These are phyloP conservation scores for Leucaena leucocephala DNA, from an alignment of 306 rosid genomes.

Conservation along the genomic window DNA sequence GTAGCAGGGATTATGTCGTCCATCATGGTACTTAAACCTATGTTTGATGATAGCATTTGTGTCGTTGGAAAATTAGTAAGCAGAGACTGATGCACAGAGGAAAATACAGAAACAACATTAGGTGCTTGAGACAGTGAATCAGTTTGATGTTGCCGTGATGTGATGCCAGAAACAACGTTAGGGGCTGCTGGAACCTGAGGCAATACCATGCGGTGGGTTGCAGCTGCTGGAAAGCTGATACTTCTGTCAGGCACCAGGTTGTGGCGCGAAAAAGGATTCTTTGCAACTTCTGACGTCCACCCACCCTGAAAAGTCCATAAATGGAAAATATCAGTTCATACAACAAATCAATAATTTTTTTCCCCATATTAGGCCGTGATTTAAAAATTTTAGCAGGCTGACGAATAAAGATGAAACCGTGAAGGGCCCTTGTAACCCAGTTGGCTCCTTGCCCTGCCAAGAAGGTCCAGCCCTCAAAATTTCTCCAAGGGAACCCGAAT, in stretches of 20 bases:
- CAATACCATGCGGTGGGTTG: conserved; percentile 35
- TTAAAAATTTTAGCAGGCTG: conserved; percentile 28
- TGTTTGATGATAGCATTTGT: conserved; percentile 47
- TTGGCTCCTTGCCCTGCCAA: conserved; percentile 1
- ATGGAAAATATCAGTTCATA: conserved; percentile 42
- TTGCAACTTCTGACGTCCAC: conserved; percentile 66
- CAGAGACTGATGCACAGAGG: conserved; percentile 41
- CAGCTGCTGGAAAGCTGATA: conserved; percentile 42
- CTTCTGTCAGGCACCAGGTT: conserved; percentile 49
- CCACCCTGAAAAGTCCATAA: conserved; percentile 70
- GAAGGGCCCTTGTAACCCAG: conserved; percentile 14
- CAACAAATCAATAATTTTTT: conserved; percentile 19
- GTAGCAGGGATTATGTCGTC: conserved; percentile 48
- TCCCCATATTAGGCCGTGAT: conserved; percentile 3
- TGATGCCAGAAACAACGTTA: neutral
- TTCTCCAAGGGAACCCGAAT: conserved; percentile 30
- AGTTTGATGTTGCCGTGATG: conserved; percentile 49
- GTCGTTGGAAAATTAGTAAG: conserved; percentile 30
- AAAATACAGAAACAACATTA: conserved; percentile 33
- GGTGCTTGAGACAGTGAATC: conserved; percentile 49
- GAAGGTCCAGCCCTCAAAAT: conserved; percentile 13
- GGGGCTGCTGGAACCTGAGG: conserved; percentile 50
- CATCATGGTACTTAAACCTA: conserved; percentile 39
- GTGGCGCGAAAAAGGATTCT: conserved; percentile 78
- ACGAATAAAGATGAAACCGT: conserved; percentile 6